These are phyloP conservation scores for Candida suzukii DNA, from an alignment of 805 yeast species.

Conservation along the genomic window DNA sequence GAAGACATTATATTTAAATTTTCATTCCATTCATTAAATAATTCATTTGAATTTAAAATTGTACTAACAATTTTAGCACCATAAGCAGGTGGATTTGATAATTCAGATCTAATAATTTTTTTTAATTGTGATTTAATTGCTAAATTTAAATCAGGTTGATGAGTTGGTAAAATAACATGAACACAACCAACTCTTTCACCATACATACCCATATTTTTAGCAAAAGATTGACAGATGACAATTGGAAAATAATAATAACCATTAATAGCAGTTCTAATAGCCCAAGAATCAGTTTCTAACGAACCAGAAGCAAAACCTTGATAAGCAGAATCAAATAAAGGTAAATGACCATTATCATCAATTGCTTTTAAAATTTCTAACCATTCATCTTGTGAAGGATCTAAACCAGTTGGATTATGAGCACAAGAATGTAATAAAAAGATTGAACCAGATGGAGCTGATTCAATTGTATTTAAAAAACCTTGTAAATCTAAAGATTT, in stretches of 20 bases:
- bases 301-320: constrained; percentile 96
- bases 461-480: constrained; percentile 50
- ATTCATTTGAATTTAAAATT: constrained; percentile 59
- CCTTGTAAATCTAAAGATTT: constrained; percentile 71
- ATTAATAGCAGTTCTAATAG: constrained; percentile 60
- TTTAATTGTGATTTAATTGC: constrained; percentile 74
- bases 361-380: constrained; percentile 54
- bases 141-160: constrained; percentile 32
- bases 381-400: constrained; percentile 86
- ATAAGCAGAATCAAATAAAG: constrained; percentile 89
- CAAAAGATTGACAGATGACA: constrained; percentile 88
- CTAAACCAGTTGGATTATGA: constrained; percentile 96
- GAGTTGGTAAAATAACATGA: constrained; percentile 57
- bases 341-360: constrained; percentile 58
- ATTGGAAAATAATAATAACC: constrained; percentile 46
- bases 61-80: constrained; percentile 87
- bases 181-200: constrained; percentile 97
- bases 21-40: constrained; percentile 71
- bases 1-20: constrained; percentile 85
- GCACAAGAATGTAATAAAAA: constrained; percentile 92
- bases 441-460: constrained; percentile 71
- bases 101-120: constrained; percentile 70
- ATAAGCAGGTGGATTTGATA: constrained; percentile 91
- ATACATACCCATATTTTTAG: constrained; percentile 93
- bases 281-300: constrained; percentile 75